A percentile compares a stretch with the other conserved stretches of the same genome.
Conservation (phyloP, 2,329 filamentous ascomycete genomes). For the Diaporthe amygdali region DNA sequence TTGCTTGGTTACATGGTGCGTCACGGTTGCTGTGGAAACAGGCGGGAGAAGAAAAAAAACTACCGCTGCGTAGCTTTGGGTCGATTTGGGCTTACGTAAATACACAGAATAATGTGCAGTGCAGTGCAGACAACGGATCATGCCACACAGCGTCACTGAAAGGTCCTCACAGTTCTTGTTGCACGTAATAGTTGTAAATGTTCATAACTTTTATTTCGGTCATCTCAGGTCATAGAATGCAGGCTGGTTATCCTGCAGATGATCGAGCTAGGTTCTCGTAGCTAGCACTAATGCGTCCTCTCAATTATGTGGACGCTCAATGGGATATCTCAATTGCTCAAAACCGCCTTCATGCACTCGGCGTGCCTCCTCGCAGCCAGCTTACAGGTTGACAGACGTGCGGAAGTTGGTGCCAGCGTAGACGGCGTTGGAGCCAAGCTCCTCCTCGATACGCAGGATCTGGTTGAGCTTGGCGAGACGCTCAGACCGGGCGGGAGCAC, state of each 20-base stretch:
- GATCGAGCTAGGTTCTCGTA: slow-evolving; percentile 11
- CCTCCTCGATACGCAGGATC: slow-evolving; percentile 99
- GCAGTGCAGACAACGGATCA: not conserved
- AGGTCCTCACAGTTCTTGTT: not conserved
- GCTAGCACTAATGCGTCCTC: slow-evolving; percentile 21
- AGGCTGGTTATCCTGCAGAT: slow-evolving; percentile 19
- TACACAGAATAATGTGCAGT: not conserved
- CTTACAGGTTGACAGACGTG: slow-evolving; percentile 85
- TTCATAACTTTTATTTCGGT: slow-evolving; percentile 23
- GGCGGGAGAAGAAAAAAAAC: not conserved
- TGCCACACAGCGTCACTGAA: not conserved
- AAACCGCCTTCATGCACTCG: not conserved
- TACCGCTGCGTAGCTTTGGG: not conserved
- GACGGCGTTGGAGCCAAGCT: slow-evolving; percentile 89
- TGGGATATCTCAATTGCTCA: slow-evolving; percentile 10
- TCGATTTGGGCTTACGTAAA: not conserved
- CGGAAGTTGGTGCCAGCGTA: slow-evolving; percentile 95
- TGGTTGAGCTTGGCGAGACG: slow-evolving; percentile 99
- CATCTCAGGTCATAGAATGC: slow-evolving; percentile 21
- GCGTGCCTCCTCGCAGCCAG: slow-evolving; percentile 13
- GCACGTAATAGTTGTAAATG: not conserved
- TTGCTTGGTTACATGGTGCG: not conserved
- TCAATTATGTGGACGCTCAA: slow-evolving; percentile 14
- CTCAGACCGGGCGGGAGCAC: slow-evolving; percentile 94
- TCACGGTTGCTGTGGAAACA: slow-evolving; percentile 29